These are phyloP conservation scores for Neurospora sp. DNA, from an alignment of 495 filamentous ascomycete species.

Conservation along the genomic window DNA sequence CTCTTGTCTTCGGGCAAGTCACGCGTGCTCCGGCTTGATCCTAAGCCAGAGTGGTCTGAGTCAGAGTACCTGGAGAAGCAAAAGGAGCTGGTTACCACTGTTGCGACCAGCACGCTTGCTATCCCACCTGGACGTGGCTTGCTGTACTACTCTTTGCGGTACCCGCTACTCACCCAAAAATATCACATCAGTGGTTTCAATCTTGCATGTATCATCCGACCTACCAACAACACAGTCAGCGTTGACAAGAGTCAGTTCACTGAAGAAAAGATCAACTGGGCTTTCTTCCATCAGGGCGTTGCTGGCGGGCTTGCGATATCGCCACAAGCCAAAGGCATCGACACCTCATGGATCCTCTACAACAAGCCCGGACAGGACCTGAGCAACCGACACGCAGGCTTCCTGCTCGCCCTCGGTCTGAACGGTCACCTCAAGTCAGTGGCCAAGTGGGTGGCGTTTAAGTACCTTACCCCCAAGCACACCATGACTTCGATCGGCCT, in stretches of 20 bases:
- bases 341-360: constrained; percentile 96
- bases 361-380: constrained; percentile 85
- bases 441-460: constrained; percentile 98
- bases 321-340: constrained; percentile 80
- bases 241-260: constrained; percentile 75
- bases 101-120: constrained; percentile 79
- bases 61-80: constrained; percentile 85
- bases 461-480: constrained; percentile 95
- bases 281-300: constrained; percentile 95
- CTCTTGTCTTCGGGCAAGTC: constrained; percentile 70
- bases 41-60: constrained; percentile 73
- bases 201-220: constrained; percentile 79
- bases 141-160: constrained; percentile 70
- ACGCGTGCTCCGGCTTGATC: constrained; percentile 63
- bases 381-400: constrained; percentile 87
- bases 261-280: constrained; percentile 95
- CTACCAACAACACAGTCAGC: constrained; percentile 77
- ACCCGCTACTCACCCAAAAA: constrained; percentile 83
- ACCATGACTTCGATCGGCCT: constrained; percentile 98
- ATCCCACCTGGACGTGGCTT: constrained; percentile 77
- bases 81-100: constrained; percentile 73
- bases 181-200: constrained; percentile 81
- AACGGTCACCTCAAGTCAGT: constrained; percentile 89
- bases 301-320: constrained; percentile 85
- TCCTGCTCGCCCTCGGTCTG: constrained; percentile 83